These are phyloP conservation scores for Colletotrichum abscissum DNA, from an alignment of 2,329 filamentous ascomycete genomes.

Conservation along the genomic window DNA sequence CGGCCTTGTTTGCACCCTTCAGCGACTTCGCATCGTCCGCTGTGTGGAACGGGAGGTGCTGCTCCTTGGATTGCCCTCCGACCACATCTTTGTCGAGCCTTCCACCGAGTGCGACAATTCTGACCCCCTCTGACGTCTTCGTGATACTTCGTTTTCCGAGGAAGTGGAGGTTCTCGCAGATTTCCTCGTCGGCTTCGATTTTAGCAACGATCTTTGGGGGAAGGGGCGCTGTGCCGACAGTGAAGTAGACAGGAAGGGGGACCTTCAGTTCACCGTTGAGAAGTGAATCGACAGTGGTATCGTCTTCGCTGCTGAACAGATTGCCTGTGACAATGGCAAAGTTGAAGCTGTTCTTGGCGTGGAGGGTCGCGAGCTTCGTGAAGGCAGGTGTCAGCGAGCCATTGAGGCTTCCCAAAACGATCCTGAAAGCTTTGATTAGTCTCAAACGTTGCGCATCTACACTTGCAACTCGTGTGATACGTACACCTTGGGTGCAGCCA, in stretches of 20 bases:
- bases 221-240: conserved; percentile 78
- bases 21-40: conserved; percentile 81
- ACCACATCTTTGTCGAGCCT: conserved; percentile 70
- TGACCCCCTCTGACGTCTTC: conserved; percentile 89
- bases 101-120: conserved; percentile 89
- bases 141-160: conserved; percentile 88
- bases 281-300: conserved; percentile 71
- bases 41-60: conserved; percentile 82
- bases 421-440: conserved; percentile 56
- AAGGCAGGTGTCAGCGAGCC: conserved; percentile 83
- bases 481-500: conserved; percentile 63
- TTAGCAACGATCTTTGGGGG: conserved; percentile 78
- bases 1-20: conserved; percentile 79
- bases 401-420: conserved; percentile 86
- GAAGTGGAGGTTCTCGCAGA: conserved; percentile 92
- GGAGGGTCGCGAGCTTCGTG: conserved; percentile 81
- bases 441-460: background rate
- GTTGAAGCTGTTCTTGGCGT: conserved; percentile 88
- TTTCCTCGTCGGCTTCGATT: conserved; percentile 77
- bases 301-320: conserved; percentile 75
- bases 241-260: conserved; percentile 91
- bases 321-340: conserved; percentile 88
- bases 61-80: conserved; percentile 74
- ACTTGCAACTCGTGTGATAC: conserved; percentile 23
- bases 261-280: conserved; percentile 79